These are phyloP conservation scores for Chaetomium tenue DNA, from an alignment of 495 filamentous ascomycete species.

Conservation along the genomic window DNA sequence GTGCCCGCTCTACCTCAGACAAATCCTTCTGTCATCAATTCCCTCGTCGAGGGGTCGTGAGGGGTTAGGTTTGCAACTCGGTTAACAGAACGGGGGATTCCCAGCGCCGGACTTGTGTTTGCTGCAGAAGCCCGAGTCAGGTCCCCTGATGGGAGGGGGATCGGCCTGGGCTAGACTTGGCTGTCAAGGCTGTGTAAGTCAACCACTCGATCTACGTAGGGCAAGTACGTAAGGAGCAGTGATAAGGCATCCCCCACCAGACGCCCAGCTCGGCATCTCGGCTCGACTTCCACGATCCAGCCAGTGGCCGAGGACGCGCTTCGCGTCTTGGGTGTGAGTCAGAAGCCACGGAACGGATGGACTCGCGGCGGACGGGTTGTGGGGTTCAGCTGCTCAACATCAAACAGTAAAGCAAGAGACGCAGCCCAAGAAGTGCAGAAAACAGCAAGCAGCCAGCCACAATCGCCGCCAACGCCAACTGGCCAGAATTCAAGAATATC, in stretches of 20 bases:
- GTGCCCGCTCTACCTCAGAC: background rate
- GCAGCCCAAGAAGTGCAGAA: background rate
- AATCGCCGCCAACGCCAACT: background rate
- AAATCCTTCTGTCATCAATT: background rate
- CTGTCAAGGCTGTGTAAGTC: background rate
- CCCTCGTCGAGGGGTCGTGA: background rate
- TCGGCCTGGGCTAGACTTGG: background rate
- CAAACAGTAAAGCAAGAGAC: background rate
- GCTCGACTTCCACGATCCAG: too few species aligned
- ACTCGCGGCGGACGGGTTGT: background rate
- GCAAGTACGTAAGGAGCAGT: background rate
- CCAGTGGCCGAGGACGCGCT: too few species aligned
- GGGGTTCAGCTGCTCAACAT: constrained; percentile 6
- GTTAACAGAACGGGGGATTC: background rate
- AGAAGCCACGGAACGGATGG: background rate
- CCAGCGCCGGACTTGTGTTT: background rate
- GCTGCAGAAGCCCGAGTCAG: background rate
- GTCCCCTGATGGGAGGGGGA: too few species aligned
- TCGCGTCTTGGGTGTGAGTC: background rate
- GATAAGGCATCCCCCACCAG: background rate
- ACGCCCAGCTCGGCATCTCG: background rate
- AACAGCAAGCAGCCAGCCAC: background rate
- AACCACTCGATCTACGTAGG: too few species aligned
- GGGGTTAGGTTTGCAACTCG: background rate
- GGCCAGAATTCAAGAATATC: background rate